phyloP scores from a whole-genome alignment of 768 basidiomycete species.

The Heimioporus sp. region DNA sequence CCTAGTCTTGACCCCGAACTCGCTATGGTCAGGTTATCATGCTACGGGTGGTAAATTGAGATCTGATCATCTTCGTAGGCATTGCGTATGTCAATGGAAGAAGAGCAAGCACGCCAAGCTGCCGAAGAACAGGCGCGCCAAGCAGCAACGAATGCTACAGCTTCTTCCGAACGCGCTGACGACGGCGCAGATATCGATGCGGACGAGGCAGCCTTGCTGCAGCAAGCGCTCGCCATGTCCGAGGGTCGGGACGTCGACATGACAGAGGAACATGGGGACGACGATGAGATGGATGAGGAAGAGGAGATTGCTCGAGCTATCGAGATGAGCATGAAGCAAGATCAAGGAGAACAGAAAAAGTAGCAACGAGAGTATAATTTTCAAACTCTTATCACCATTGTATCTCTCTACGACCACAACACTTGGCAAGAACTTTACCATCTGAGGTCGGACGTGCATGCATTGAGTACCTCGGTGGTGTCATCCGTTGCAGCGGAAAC shows the following conservation, averaged over 20 bases:
- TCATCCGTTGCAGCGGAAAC: no score
- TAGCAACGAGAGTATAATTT: slow-evolving; percentile 11
- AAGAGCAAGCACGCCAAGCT: slow-evolving; percentile 78
- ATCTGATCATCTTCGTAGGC: slow-evolving; percentile 50
- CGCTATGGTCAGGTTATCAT: slow-evolving; percentile 70
- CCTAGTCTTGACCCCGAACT: slow-evolving; percentile 95
- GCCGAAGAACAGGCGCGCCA: slow-evolving; percentile 40
- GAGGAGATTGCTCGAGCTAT: slow-evolving; percentile 90
- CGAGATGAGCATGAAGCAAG: slow-evolving; percentile 85
- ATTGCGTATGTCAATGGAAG: slow-evolving; percentile 95
- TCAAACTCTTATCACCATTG: neutral
- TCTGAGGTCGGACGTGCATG: no score
- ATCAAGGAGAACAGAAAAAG: slow-evolving; percentile 44
- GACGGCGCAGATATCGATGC: slow-evolving; percentile 50
- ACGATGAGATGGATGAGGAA: slow-evolving; percentile 79
- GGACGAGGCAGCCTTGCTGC: slow-evolving; percentile 78
- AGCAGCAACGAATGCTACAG: slow-evolving; percentile 20
- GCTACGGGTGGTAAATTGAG: neutral
- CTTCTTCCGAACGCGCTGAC: slow-evolving; percentile 21
- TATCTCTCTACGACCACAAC: neutral
- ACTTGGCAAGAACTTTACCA: no score
- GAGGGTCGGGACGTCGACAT: slow-evolving; percentile 54
- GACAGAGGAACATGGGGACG: slow-evolving; percentile 49
- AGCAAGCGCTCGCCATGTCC: slow-evolving; percentile 76
- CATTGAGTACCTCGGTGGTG: no score